Evolutionary conservation across 139 green algal species (phyloP), one percentile per base, ranked within the genome.

Genomic region (Chlamydomonas eustigma): DNA sequence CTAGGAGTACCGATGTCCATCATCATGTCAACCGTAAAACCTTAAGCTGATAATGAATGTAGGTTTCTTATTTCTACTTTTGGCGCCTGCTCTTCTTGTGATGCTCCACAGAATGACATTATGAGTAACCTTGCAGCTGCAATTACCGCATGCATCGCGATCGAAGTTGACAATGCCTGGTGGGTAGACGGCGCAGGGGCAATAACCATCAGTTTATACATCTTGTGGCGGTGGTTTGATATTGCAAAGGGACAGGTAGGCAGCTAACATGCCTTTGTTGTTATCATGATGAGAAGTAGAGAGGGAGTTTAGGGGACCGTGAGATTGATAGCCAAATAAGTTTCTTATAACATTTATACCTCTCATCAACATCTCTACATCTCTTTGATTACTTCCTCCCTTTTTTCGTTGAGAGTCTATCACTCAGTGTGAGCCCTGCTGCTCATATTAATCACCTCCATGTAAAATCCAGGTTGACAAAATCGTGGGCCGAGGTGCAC

Each of bases 181-280:
- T 93, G 80, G 68, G 78, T 90, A 0, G 91, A 95, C 75, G 31
- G 8, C 30, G 75, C 51, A 0, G 88, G 88, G 0, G 91, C 82
- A 5, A 84, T 93, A 0, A 12, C 81, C 1, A 93, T 94, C 50
- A 86, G 74, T 5, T 2, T 88, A 2, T 90, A 90, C 80, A 93
- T 95, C 37, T 83, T 93, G 30, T 83, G 51, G 25, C 83, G 80
- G 22, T 95, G 91, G 91, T 63, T 83, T 18, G 44, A 74, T 25
- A 91, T 95, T 33, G 86, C 82, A 8, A 89, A 86, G 69, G 68
- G 83, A 66, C 88, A 94, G 80, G 83, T 90, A 51, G 3, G 72
- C n/a, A 34, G 18, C n/a, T n/a, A n/a, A n/a, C n/a, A n/a, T n/a
- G n/a, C n/a, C 50, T 63, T 63, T 63, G 50, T 18, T 22, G 22